Evolutionary conservation across 768 basidiomycete genomes (phyloP).

Genomic region (Boletus fagicola): DNA sequence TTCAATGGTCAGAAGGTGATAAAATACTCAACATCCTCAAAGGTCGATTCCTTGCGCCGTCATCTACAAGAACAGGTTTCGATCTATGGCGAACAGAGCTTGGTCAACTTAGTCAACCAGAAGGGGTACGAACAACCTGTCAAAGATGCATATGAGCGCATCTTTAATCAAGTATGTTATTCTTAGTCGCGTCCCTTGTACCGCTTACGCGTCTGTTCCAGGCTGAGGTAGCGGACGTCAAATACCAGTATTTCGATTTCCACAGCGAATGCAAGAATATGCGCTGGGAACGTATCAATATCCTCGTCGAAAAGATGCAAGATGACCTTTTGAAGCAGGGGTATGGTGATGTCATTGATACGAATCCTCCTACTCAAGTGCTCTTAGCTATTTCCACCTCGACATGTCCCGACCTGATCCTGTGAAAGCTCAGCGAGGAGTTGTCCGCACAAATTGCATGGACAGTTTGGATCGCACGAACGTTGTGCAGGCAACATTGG

Average conservation of each 20-base stretch:
- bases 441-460: conserved; percentile 96
- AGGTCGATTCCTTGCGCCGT: conserved; percentile 68
- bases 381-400: conserved; percentile 72
- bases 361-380: conserved; percentile 5
- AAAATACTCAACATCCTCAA: conserved; percentile 5
- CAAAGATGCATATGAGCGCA: conserved; percentile 91
- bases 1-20: not conserved
- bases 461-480: conserved; percentile 96
- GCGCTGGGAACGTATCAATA: conserved; percentile 89
- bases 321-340: conserved; percentile 68
- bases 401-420: conserved; percentile 47
- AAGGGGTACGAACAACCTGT: conserved; percentile 90
- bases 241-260: conserved; percentile 97
- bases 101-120: conserved; percentile 93
- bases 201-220: conserved; percentile 25
- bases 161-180: conserved; percentile 56
- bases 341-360: conserved; percentile 35
- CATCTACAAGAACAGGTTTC: conserved; percentile 75
- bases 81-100: conserved; percentile 71
- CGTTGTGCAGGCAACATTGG: conserved; percentile 90
- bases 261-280: conserved; percentile 92
- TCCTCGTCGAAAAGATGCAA: conserved; percentile 74
- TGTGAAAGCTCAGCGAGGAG: conserved; percentile 64
- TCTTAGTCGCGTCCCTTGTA: not conserved
- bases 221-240: conserved; percentile 64